These are phyloP conservation scores for Leccinum ponderosum DNA, from an alignment of 1,284 basidiomycete genomes.

Conservation along the genomic window DNA sequence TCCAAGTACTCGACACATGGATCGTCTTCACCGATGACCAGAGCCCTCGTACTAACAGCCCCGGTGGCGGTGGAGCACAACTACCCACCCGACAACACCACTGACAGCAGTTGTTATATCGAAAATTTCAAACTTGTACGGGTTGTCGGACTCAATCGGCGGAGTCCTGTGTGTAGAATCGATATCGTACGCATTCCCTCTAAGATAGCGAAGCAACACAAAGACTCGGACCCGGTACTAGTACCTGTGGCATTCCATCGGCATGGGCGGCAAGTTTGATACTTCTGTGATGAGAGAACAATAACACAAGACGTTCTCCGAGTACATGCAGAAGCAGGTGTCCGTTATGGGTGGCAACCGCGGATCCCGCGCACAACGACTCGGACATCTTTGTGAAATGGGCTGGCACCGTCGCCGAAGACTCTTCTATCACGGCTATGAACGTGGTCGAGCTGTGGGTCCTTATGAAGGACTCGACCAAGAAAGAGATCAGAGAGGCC, in stretches of 20 bases:
- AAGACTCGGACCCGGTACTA: too few species aligned
- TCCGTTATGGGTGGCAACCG: not conserved
- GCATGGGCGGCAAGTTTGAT: not conserved
- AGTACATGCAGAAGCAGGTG: not conserved
- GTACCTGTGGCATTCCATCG: not conserved
- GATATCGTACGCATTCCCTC: too few species aligned
- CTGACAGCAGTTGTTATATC: too few species aligned
- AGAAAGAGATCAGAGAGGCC: not conserved
- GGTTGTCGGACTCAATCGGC: too few species aligned
- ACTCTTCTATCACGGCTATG: not conserved
- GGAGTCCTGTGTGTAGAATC: too few species aligned
- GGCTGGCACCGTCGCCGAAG: not conserved
- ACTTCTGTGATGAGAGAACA: not conserved
- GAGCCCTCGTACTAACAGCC: conserved; percentile 23
- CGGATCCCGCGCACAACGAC: not conserved
- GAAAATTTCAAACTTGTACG: too few species aligned
- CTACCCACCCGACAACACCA: conserved; percentile 57
- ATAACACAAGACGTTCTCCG: not conserved
- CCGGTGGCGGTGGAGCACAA: conserved; percentile 45
- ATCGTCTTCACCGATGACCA: conserved; percentile 36
- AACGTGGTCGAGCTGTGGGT: not conserved
- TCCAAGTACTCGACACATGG: conserved; percentile 27
- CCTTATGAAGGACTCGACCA: not conserved
- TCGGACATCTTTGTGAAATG: not conserved
- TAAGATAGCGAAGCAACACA: too few species aligned